These are phyloP conservation scores for Fragaria vesca DNA, from an alignment of 306 rosid species.

Conservation along the genomic window DNA sequence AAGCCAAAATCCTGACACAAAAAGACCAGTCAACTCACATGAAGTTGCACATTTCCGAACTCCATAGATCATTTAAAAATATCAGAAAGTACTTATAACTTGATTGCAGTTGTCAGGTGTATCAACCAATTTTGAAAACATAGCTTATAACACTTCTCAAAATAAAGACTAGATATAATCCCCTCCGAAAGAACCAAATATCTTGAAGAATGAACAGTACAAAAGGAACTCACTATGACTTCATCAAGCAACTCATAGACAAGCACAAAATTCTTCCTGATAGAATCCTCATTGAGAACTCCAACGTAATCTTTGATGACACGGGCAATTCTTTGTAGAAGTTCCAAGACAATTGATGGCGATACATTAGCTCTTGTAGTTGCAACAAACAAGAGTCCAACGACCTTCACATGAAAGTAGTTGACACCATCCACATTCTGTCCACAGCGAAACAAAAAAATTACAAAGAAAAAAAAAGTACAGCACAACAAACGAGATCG, in stretches of 20 bases:
- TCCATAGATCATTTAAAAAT: background rate
- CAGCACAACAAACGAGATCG: conserved; percentile 12
- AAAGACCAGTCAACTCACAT: conserved; percentile 27
- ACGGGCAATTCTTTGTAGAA: conserved; percentile 81
- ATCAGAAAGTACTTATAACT: background rate
- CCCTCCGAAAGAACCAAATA: conserved; percentile 10
- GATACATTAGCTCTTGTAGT: conserved; percentile 70
- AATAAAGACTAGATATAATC: background rate
- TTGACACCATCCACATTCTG: conserved; percentile 87
- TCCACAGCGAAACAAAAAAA: conserved; percentile 10
- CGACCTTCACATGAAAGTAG: conserved; percentile 88
- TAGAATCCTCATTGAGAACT: conserved; percentile 75
- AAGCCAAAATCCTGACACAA: conserved; percentile 75
- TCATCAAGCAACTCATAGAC: conserved; percentile 90
- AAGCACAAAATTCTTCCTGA: conserved; percentile 77
- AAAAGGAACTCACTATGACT: conserved; percentile 66
- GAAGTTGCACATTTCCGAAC: conserved; percentile 2
- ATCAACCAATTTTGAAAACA: background rate
- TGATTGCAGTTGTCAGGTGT: background rate
- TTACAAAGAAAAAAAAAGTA: conserved; percentile 1
- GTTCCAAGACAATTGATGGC: conserved; percentile 82
- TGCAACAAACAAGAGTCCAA: conserved; percentile 81
- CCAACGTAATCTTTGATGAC: conserved; percentile 90
- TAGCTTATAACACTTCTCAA: background rate
- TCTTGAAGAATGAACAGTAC: background rate